Base-by-base conservation (phyloP, 345 rosid genomes). In the Limnanthes douglasii region DNA sequence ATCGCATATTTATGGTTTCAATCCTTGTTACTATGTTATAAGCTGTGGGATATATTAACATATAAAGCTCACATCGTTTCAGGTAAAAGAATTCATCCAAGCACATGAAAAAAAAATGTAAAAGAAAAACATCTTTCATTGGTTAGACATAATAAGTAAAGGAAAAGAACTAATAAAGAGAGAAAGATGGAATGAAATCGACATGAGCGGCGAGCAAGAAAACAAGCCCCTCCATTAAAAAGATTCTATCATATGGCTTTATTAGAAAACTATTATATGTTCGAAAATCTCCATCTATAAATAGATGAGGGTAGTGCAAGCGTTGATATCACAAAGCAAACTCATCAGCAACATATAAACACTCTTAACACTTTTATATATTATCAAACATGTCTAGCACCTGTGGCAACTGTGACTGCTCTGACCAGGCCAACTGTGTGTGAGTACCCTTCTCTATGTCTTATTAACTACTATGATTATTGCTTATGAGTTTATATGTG, bases 321-420 rank as follows among this genome's bases (percentile, higher is more conserved):
- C 18, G 26, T 15, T 46, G 34, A 32, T 36, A 8, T 56, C 22
- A 60, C 22, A 37, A 46, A 35, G 37, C 43, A 49, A 32, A 18
- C 34, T 26, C 8, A 12, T 6, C 16, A 29, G 12, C 8, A 11
- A 11, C 42, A 11, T 37, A 7, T 11, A 4, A 17, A 34, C 20
- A 10, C 23, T 13, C 26, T 34, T 23, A 15, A 38, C 21, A 6
- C 15, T 35, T 16, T 5, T 35, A 17, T 27, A n/a, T n/a, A 25
- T 15, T 10, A 29, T 24, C 14, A 25, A 70, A 52, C 64, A 86
- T 86, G 96, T 77, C 92, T 14, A 39, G 20, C 78, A 53, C 13
- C 43, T 86, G 97, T 41, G 84, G 66, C 29, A 66, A 34, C 81
- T 86, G 96, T 34, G 70, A 66, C 76, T 86, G 96, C 61, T 18